These are phyloP conservation scores for Globisporangium radiosum DNA, from an alignment of 352 stramenopile genomes.

Conservation along the genomic window DNA sequence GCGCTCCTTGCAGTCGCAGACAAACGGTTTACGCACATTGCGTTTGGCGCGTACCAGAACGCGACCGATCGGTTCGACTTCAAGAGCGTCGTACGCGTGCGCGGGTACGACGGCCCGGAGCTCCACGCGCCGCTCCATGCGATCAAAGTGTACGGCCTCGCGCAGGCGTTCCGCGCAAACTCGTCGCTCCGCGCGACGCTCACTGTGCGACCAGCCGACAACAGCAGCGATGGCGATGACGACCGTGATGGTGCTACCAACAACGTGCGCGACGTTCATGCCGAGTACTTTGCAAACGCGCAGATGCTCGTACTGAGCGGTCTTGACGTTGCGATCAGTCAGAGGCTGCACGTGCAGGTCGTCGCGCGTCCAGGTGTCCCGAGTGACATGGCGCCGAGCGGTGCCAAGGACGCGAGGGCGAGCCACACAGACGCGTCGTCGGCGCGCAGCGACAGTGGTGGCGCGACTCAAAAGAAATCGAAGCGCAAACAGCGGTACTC, in stretches of 20 bases:
- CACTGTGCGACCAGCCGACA: background rate
- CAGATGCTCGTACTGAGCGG: slow-evolving; percentile 50
- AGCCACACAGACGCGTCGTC: background rate
- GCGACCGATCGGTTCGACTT: slow-evolving; percentile 34
- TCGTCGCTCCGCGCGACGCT: slow-evolving; percentile 40
- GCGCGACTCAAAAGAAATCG: background rate
- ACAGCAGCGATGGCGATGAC: background rate
- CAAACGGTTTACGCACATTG: slow-evolving; percentile 42
- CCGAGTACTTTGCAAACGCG: slow-evolving; percentile 62
- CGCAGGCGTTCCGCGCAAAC: slow-evolving; percentile 41
- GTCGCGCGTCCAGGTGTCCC: slow-evolving; percentile 13
- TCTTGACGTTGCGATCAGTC: slow-evolving; percentile 35
- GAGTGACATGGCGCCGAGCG: background rate
- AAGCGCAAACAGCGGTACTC: slow-evolving; percentile 18
- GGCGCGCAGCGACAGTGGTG: background rate
- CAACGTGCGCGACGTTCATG: slow-evolving; percentile 22
- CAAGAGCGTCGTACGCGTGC: slow-evolving; percentile 20
- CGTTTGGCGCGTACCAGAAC: slow-evolving; percentile 33
- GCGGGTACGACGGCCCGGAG: slow-evolving; percentile 62
- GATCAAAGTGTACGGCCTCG: slow-evolving; percentile 54
- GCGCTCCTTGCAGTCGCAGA: slow-evolving; percentile 56
- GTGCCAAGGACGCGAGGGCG: slow-evolving; percentile 1
- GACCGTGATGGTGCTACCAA: too few relatives aligned
- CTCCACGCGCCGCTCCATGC: slow-evolving; percentile 46
- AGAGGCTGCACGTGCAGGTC: slow-evolving; percentile 41